Conservation (phyloP, 805 yeast species). For the Nakazawaea populi region DNA sequence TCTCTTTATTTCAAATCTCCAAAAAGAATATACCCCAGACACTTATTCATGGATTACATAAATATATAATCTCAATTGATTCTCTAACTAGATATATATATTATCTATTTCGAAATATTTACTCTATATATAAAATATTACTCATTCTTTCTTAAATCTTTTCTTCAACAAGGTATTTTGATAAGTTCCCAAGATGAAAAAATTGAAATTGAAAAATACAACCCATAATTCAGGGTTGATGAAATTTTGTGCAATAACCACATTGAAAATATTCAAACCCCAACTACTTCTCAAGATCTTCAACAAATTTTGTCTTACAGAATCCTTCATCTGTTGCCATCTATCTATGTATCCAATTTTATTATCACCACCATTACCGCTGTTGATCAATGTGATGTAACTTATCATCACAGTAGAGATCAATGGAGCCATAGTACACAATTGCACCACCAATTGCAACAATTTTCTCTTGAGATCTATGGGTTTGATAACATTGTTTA, state of each 20-base stretch:
- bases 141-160: slow-evolving; percentile 17
- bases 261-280: slow-evolving; percentile 45
- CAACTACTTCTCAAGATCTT: slow-evolving; percentile 47
- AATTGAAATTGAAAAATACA: slow-evolving; percentile 52
- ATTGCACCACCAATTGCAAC: slow-evolving; percentile 44
- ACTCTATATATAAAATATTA: not conserved
- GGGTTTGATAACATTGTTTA: slow-evolving; percentile 38
- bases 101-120: not conserved
- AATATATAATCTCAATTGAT: no score
- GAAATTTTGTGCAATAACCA: slow-evolving; percentile 51
- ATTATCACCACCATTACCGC: slow-evolving; percentile 6
- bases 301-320: slow-evolving; percentile 37
- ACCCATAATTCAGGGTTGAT: slow-evolving; percentile 59
- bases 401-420: slow-evolving; percentile 41
- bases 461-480: slow-evolving; percentile 35
- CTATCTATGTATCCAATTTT: not conserved
- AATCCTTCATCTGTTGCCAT: slow-evolving; percentile 18
- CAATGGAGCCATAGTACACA: slow-evolving; percentile 51
- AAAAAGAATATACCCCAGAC: no score
- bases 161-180: slow-evolving; percentile 52
- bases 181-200: slow-evolving; percentile 54
- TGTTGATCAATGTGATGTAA: slow-evolving; percentile 48
- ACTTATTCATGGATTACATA: no score
- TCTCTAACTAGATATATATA: not conserved
- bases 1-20: no score